Base-by-base conservation (phyloP, 2,329 filamentous ascomycete genomes). In the Epichloe typhina region DNA sequence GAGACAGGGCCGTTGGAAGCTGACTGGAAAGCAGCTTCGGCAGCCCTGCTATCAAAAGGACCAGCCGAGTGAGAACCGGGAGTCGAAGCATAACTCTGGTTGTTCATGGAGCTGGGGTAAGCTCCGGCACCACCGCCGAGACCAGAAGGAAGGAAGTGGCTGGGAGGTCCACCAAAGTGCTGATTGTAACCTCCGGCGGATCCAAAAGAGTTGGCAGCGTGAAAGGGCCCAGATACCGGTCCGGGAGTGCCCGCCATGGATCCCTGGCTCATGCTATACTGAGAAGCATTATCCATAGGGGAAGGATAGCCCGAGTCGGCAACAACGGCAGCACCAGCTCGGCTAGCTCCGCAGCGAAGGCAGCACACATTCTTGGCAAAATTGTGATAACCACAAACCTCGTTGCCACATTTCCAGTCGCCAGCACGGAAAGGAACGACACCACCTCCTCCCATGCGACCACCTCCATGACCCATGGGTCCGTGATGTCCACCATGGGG, bases 301-400 rank as follows among this genome's bases (percentile, higher is more conserved):
- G 88, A 90, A 13, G 88, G 85, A 69, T 93, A 95, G 42, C 87
- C 88, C 39, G 89, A 91, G 67, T 97, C 93, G 33, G 91, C 91
- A 52, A 97, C 88, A 47, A 98, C 87, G 15, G 91, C 90, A 53
- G 93, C 93, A 55, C 87, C 88, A 54, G 91, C 91, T 60, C 93
- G 88, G 67, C 89, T 94, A 49, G 91, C 93, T 66, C 93, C 93
- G 65, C 93, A 98, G 53, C 93, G 87, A 55, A 98, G 80, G 69
- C 93, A 98, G 70, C 88, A 95, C 52, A 97, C 91, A 62, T 98
- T 98, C 80, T 98, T 98, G 55, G 93, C 93, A 65, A 98, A 98
- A 73, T 98, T 98, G 75, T 98, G 93, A 69, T 98, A 98, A 52
- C 87, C 88, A 66, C 93, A 98, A 38, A 90, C 89, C 64, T 98